Conservation (phyloP, 73 alveolate genomes). For the Paramecium biaurelia region DNA sequence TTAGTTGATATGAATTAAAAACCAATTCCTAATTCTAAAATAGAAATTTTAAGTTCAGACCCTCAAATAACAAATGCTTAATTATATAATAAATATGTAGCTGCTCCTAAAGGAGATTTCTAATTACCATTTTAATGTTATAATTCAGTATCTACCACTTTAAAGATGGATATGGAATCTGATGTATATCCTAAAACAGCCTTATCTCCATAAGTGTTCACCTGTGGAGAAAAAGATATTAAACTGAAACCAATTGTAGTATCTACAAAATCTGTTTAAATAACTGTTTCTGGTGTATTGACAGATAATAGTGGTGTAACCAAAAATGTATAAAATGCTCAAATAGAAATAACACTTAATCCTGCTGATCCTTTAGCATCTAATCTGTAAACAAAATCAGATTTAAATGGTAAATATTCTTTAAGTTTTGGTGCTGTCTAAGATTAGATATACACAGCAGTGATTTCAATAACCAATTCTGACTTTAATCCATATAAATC, state of each 20-base stretch:
- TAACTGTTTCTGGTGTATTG: not conserved
- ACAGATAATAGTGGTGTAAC: not conserved
- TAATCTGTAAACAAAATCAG: not conserved
- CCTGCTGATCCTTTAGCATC: constrained; percentile 48
- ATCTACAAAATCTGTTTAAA: not conserved
- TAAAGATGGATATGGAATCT: constrained; percentile 7
- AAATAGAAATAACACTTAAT: not conserved
- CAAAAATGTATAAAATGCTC: not conserved
- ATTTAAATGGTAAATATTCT: constrained; percentile 14
- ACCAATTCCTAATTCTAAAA: not conserved
- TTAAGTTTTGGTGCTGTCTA: constrained; percentile 29
- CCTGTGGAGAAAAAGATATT: not conserved
- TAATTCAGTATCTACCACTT: not conserved
- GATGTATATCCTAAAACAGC: not conserved
- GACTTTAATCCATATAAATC: not conserved
- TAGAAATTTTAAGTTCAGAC: not conserved
- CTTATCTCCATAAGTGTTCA: not conserved
- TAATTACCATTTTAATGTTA: constrained; percentile 21
- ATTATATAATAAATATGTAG: not conserved
- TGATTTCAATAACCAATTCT: not conserved
- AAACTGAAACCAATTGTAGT: not conserved
- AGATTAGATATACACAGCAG: not conserved
- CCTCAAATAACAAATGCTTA: not conserved
- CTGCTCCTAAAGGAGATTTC: constrained; percentile 6
- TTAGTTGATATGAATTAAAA: not conserved